Evolutionary conservation across 1,139 yeast species (phyloP).

Genomic region (Pichia sp.): DNA sequence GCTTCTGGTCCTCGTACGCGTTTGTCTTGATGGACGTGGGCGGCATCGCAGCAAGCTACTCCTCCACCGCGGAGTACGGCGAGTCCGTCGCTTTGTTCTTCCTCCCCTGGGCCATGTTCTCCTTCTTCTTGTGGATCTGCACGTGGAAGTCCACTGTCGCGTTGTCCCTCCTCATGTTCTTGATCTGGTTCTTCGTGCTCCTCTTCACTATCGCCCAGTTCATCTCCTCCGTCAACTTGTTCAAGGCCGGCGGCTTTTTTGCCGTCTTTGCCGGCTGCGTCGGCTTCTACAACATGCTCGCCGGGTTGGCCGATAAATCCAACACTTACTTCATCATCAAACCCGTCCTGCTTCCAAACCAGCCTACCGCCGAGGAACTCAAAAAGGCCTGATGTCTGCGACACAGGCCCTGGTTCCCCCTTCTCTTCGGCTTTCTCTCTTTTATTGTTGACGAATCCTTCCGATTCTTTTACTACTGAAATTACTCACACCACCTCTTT

Average conservation of each 20-base stretch:
- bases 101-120: constrained; percentile 64
- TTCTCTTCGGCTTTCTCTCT: too few relatives aligned
- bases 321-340: constrained; percentile 39
- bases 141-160: constrained; percentile 66
- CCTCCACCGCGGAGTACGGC: constrained; percentile 39
- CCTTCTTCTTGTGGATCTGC: constrained; percentile 52
- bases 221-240: constrained; percentile 41
- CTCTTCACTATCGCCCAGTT: constrained; percentile 56
- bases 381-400: neutral
- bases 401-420: too few relatives aligned
- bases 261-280: constrained; percentile 57
- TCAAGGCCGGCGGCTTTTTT: constrained; percentile 69
- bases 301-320: constrained; percentile 39
- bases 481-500: too few relatives aligned
- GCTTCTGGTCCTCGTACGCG: constrained; percentile 69
- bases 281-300: constrained; percentile 56
- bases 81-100: constrained; percentile 59
- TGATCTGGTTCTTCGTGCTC: constrained; percentile 52
- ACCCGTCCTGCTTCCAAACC: constrained; percentile 38
- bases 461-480: too few relatives aligned
- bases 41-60: constrained; percentile 51
- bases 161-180: constrained; percentile 49
- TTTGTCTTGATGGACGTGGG: constrained; percentile 54
- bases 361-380: constrained; percentile 23
- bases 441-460: too few relatives aligned